Base-by-base conservation (phyloP, 306 rosid species). In the Dalbergia cultrata region DNA sequence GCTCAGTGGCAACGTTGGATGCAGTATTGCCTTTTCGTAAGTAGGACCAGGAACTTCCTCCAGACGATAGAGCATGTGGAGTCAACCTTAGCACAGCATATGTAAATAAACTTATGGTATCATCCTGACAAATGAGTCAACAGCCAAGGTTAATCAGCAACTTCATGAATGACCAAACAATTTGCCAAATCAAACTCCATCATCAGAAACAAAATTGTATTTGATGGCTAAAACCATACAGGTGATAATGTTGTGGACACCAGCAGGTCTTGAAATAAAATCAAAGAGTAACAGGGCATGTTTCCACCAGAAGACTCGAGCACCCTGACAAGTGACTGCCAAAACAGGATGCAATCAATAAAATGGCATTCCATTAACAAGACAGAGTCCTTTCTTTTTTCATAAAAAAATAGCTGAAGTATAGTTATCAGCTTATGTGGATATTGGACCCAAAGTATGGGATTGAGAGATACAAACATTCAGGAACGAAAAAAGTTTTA, bases 231-330 rank as follows among this genome's bases (percentile, higher is more conserved):
- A 72, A 90, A 86, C 77, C 99, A 82, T 95, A 95, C 99, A 52
- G 98, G 93, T 80, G 98, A 88, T 81, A 96, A 92, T 9, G 97
- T 92, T 13, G 99, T 92, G 52, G 99, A 93, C 89, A 96, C 99
- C 87, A 96, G 88, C 75, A 96, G 85, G 84, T 96, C 98, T 84
- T 96, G 98, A 87, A 87, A 96, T 79, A 96, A 88, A 83, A 96
- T 79, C 85, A 96, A 71, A 53, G 98, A 90, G 89, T 89, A 73
- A 86, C 98, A 96, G n/a, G 92, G 80, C 45, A 87, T 60, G 85
- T 82, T 96, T 85, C 92, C 98, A 34, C 90, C 85, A 76, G 93
- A 89, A 79, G 96, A 87, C 81, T 93, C 99, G 39, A 96, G 87
- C 77, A 83, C 86, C 78, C 90, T 89, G 80, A 90, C 96, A 87